Evolutionary conservation across 768 basidiomycete species (phyloP).

Genomic region (Rhizopogon salebrosus): DNA sequence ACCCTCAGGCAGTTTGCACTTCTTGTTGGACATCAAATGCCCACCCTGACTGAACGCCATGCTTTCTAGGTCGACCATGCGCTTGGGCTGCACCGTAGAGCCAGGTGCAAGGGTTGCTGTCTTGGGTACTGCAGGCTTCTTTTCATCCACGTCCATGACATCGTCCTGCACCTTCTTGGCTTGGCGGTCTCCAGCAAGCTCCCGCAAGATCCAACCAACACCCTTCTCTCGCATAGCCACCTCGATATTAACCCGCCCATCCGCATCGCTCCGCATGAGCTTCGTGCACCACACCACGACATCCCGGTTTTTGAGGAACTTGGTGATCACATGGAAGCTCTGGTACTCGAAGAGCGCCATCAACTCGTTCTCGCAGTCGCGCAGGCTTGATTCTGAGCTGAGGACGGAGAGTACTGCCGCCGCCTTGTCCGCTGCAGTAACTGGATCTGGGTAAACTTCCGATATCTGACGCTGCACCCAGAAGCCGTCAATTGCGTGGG

Average conservation of each 20-base stretch:
- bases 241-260: conserved; percentile 89
- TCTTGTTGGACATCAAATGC: conserved; percentile 98
- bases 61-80: conserved; percentile 81
- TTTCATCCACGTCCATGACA: conserved; percentile 78
- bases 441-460: conserved; percentile 88
- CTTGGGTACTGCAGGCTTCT: conserved; percentile 53
- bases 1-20: conserved; percentile 94
- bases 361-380: conserved; percentile 92
- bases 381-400: conserved; percentile 78
- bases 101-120: conserved; percentile 87
- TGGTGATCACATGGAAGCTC: conserved; percentile 84
- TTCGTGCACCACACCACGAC: conserved; percentile 98
- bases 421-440: conserved; percentile 91
- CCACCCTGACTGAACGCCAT: conserved; percentile 97
- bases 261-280: conserved; percentile 81
- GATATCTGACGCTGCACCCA: conserved; percentile 97
- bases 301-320: conserved; percentile 92
- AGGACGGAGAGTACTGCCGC: conserved; percentile 78
- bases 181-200: conserved; percentile 78
- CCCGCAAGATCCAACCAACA: conserved; percentile 91
- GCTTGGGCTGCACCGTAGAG: conserved; percentile 80
- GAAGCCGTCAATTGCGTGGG: conserved; percentile 92
- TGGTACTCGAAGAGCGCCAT: conserved; percentile 97
- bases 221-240: conserved; percentile 98
- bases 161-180: conserved; percentile 45